phyloP scores from a whole-genome alignment of 2,329 filamentous ascomycete genomes.

The Sporothrix dimorphospora region DNA sequence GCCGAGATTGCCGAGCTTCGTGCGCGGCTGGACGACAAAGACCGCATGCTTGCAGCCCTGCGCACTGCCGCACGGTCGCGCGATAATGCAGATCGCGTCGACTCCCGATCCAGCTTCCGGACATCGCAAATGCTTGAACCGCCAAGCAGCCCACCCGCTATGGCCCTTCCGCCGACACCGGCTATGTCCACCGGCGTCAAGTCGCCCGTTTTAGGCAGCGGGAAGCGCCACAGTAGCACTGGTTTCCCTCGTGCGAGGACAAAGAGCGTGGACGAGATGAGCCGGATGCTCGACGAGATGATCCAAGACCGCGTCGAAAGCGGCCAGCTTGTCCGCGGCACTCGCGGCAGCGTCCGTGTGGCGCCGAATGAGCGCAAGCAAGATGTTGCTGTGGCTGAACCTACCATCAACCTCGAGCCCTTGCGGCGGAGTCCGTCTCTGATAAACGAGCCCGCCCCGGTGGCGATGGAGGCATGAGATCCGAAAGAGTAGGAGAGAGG shows the following conservation, averaged over 20 bases:
- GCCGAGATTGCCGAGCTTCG: constrained; percentile 90
- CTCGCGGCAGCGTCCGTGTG: constrained; percentile 68
- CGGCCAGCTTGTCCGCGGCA: constrained; percentile 69
- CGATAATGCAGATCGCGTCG: constrained; percentile 70
- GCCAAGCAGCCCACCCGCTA: constrained; percentile 37
- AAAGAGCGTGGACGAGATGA: constrained; percentile 88
- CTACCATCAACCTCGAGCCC: constrained; percentile 31
- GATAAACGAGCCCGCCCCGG: constrained; percentile 36
- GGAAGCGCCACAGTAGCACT: constrained; percentile 27
- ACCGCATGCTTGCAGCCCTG: constrained; percentile 86
- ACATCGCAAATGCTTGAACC: constrained; percentile 42
- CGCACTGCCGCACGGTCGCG: constrained; percentile 83
- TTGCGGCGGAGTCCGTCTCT: constrained; percentile 38
- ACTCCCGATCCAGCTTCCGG: constrained; percentile 40
- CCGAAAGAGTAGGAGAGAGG: too few relatives aligned
- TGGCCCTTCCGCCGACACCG: constrained; percentile 35
- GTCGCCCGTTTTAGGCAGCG: constrained; percentile 20
- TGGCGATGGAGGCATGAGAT: constrained; percentile 38
- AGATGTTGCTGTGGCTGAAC: constrained; percentile 31
- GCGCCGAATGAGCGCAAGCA: constrained; percentile 49
- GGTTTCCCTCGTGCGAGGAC: constrained; percentile 52
- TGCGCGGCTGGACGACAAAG: constrained; percentile 88
- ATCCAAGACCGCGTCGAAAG: constrained; percentile 84
- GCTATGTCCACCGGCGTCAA: constrained; percentile 13
- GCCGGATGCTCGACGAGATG: constrained; percentile 92